Percentiles rank a stretch among this genome's conserved stretches.
Evolutionary conservation across 2,329 filamentous ascomycete genomes (phyloP).

Genomic region (Fusarium newnesense): DNA sequence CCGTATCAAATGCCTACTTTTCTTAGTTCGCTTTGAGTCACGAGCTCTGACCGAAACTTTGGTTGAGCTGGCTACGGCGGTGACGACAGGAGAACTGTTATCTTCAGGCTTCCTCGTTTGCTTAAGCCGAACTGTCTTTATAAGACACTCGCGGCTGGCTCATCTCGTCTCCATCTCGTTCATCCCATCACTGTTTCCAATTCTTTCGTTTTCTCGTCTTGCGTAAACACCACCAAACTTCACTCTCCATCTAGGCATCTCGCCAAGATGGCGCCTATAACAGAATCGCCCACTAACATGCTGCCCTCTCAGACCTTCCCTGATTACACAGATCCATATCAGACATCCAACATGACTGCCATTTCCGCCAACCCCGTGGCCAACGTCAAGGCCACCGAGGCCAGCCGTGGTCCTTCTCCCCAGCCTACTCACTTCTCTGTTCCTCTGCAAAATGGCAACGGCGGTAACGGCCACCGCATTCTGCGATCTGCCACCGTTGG

Average conservation of each 20-base stretch:
- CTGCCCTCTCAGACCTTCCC: constrained; percentile 55
- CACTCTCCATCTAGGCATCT: constrained; percentile 20
- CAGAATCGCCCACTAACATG: constrained; percentile 54
- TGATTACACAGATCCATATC: constrained; percentile 55
- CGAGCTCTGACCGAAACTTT: constrained; percentile 27
- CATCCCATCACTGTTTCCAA: constrained; percentile 11
- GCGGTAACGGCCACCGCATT: constrained; percentile 74
- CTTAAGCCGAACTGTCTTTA: constrained; percentile 30
- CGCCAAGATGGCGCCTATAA: constrained; percentile 51
- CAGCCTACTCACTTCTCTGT: constrained; percentile 88
- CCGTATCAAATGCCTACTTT: constrained; percentile 22
- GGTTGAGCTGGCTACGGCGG: constrained; percentile 19
- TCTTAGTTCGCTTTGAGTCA: constrained; percentile 15
- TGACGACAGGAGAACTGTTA: constrained; percentile 24
- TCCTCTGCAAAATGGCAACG: constrained; percentile 59
- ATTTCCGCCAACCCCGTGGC: constrained; percentile 55
- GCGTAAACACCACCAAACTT: constrained; percentile 19
- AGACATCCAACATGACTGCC: constrained; percentile 49
- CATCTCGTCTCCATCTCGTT: background rate
- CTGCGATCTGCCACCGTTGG: constrained; percentile 91
- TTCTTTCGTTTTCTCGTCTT: constrained; percentile 17
- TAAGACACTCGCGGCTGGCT: constrained; percentile 27
- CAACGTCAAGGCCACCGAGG: constrained; percentile 52
- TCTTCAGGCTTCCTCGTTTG: constrained; percentile 19
- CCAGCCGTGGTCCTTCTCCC: constrained; percentile 78